Evolutionary conservation across 148 eudicot species (phyloP), one percentile per base, ranked within the genome.

Genomic region (Rhododendron kiyosumense): DNA sequence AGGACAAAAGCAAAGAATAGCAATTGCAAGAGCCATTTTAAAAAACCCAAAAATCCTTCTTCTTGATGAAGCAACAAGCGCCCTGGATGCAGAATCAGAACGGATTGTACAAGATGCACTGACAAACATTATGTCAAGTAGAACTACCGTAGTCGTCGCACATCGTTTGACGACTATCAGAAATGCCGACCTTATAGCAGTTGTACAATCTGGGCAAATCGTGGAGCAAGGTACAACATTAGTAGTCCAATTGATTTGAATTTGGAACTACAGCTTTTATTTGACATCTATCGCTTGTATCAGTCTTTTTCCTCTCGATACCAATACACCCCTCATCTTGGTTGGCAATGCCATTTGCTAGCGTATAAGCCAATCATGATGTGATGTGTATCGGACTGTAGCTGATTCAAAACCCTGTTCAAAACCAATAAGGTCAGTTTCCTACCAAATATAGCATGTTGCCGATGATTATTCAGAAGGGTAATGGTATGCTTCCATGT

Each of bases 31-130:
- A 71, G 98, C 96, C 20, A 93, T 96, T 74, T 85, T 94, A 41
- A 96, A 94, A 86, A 87, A 96, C 65, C 98, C 98, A 5, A 92
- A 85, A 91, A 93, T 96, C 34, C 92, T 96, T 15, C 96, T 94
- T 69, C 92, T 96, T 17, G 98, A 96, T 69, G 98, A 96, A 88
- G 98, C 98, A 52, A 96, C 98, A 36, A 96, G 98, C 84, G 98
- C 98, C 9, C 89, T 96, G 7, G 98, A 96, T 88, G 94, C 95
- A 5, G 98, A 96, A 83, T 96, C 98, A 36, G 98, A 96, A 84
- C 94, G 95, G 10, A 74, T 92, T 43, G 98, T 96, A 14, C 98
- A 96, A 88, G 95, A 94, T 80, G 98, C 98, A 12, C 93, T 96
- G 45, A 95, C 93, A 57, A 93, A 92, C 18, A 88, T 93, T 10